Percentiles rank a stretch among this genome's conserved stretches.
Conservation (phyloP, 495 filamentous ascomycete species). For the Thozetella sp. region DNA sequence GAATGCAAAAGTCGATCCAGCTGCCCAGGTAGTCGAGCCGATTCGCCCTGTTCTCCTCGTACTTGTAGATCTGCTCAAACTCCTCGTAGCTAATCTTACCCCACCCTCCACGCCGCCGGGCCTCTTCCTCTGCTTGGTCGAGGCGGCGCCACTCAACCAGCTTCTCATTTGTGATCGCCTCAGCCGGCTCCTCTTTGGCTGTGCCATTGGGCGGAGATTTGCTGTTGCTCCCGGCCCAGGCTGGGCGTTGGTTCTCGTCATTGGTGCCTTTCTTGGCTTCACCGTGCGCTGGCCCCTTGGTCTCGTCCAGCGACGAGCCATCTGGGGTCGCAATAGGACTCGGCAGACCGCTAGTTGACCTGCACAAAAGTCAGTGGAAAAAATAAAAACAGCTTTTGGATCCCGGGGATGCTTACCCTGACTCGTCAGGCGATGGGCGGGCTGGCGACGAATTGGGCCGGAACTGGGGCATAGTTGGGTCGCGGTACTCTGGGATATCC, state of each 20-base stretch:
- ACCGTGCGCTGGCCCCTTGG: not conserved
- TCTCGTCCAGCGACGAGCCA: not conserved
- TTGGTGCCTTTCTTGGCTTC: not conserved
- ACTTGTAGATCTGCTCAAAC: constrained; percentile 71
- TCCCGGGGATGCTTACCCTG: too few relatives aligned
- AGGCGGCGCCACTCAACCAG: constrained; percentile 55
- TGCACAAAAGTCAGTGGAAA: too few relatives aligned
- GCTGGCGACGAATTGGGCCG: constrained; percentile 49
- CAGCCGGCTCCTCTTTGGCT: constrained; percentile 10
- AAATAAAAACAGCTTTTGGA: too few relatives aligned
- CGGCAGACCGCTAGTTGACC: too few relatives aligned
- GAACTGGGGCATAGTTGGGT: constrained; percentile 75
- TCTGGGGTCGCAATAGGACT: too few relatives aligned
- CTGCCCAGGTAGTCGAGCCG: constrained; percentile 74
- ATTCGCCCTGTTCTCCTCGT: constrained; percentile 52
- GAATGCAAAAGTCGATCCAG: constrained; percentile 82
- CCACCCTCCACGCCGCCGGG: constrained; percentile 69
- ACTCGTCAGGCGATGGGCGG: too few relatives aligned
- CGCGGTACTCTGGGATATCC: constrained; percentile 33
- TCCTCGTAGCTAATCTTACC: constrained; percentile 72
- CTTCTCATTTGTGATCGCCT: constrained; percentile 25
- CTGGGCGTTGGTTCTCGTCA: not conserved
- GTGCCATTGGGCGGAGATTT: constrained; percentile 10
- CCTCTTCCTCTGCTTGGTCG: constrained; percentile 66
- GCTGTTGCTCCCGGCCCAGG: constrained; percentile 12